These are phyloP conservation scores for Coemansia nantahalensis DNA, from an alignment of 192 early-diverging fungal species.

Conservation along the genomic window DNA sequence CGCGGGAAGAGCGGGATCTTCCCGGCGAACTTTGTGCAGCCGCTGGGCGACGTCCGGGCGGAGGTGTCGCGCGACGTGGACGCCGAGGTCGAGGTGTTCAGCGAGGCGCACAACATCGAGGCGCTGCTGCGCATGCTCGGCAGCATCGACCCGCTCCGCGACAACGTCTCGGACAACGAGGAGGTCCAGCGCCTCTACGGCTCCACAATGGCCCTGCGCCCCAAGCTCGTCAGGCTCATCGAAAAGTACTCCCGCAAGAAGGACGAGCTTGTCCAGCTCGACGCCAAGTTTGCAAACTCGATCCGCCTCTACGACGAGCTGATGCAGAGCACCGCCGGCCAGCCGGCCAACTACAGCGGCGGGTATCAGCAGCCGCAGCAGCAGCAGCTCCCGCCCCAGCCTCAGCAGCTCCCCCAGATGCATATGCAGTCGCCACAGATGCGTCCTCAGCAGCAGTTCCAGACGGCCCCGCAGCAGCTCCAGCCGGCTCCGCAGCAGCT, in stretches of 20 bases:
- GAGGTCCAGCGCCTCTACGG: conserved; percentile 79
- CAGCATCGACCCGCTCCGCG: conserved; percentile 72
- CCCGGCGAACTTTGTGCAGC: conserved; percentile 94
- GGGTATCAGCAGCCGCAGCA: conserved; percentile 7
- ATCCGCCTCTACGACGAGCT: conserved; percentile 45
- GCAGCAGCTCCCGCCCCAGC: conserved; percentile 9
- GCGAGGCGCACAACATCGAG: conserved; percentile 72
- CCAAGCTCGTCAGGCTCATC: conserved; percentile 81
- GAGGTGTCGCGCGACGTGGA: conserved; percentile 59
- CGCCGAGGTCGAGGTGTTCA: conserved; percentile 66
- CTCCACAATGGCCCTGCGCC: conserved; percentile 74
- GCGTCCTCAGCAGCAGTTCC: neutral
- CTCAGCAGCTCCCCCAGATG: neutral
- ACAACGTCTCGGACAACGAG: conserved; percentile 88
- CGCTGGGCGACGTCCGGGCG: conserved; percentile 59
- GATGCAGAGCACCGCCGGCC: conserved; percentile 30
- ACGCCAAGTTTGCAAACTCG: conserved; percentile 36
- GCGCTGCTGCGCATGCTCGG: conserved; percentile 71
- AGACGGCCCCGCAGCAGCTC: too few species aligned
- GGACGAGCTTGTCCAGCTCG: conserved; percentile 54
- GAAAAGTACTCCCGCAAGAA: conserved; percentile 82
- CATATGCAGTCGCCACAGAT: too few species aligned
- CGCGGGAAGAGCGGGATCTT: conserved; percentile 90
- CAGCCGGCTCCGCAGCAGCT: neutral
- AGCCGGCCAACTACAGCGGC: neutral